These are phyloP conservation scores for Penicillium palitans DNA, from an alignment of 2,329 filamentous ascomycete genomes.

Conservation along the genomic window DNA sequence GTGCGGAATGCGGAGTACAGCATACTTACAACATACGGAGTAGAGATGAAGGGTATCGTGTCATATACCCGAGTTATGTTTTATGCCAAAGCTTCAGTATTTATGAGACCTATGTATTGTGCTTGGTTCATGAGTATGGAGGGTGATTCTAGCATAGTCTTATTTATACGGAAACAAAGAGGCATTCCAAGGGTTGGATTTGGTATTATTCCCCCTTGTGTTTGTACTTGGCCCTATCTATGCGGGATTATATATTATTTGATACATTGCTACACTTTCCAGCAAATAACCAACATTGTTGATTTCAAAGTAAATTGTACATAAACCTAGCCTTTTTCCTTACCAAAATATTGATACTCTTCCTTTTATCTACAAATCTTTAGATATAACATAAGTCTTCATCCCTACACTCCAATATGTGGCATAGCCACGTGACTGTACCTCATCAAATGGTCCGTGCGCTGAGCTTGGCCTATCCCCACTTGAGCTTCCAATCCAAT, in stretches of 20 bases:
- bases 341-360: not conserved
- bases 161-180: not conserved
- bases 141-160: too few relatives aligned
- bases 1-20: not conserved
- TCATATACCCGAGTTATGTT: not conserved
- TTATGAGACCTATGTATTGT: not conserved
- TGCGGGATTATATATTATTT: not conserved
- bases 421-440: not conserved
- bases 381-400: too few relatives aligned
- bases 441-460: not conserved
- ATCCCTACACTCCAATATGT: not conserved
- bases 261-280: not conserved
- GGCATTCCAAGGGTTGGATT: not conserved
- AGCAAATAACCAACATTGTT: not conserved
- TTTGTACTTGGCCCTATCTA: not conserved
- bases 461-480: not conserved
- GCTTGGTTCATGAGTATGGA: not conserved
- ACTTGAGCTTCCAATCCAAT: slow-evolving; percentile 1
- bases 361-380: too few relatives aligned
- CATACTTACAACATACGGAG: not conserved
- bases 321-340: not conserved
- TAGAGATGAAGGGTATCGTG: not conserved
- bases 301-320: not conserved
- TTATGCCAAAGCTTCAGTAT: not conserved
- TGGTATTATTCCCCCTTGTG: not conserved